A percentile compares a stretch with the other conserved stretches of the same genome.
Conservation (phyloP, 148 eudicot genomes). For the Vaccinium corymbosum region DNA sequence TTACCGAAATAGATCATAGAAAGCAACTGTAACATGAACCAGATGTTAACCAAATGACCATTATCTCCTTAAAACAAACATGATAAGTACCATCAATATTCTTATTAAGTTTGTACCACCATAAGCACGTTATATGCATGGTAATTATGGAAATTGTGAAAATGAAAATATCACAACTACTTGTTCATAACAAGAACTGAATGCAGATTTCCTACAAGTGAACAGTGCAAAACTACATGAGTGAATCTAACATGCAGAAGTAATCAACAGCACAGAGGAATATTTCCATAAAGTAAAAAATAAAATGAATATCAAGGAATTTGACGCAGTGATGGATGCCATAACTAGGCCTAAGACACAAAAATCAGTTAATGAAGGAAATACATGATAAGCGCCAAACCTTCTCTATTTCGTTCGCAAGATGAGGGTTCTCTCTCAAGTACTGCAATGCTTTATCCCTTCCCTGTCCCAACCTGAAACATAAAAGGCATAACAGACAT, state of each 20-base stretch:
- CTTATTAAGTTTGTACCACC: background rate
- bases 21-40: background rate
- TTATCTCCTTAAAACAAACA: background rate
- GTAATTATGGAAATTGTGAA: background rate
- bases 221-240: background rate
- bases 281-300: background rate
- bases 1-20: background rate
- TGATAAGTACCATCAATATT: background rate
- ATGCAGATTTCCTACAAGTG: background rate
- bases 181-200: background rate
- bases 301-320: background rate
- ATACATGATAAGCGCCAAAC: slow-evolving; percentile 28
- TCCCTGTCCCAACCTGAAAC: slow-evolving; percentile 88
- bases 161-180: background rate
- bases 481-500: slow-evolving; percentile 9
- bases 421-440: slow-evolving; percentile 73
- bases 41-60: slow-evolving; percentile 4
- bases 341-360: background rate
- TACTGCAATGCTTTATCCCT: slow-evolving; percentile 81
- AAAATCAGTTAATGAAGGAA: background rate
- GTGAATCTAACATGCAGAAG: background rate
- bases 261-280: background rate
- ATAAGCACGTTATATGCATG: background rate
- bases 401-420: slow-evolving; percentile 87
- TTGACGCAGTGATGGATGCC: background rate